phyloP scores from a whole-genome alignment of 768 basidiomycete genomes.

The Obba rivulosa region DNA sequence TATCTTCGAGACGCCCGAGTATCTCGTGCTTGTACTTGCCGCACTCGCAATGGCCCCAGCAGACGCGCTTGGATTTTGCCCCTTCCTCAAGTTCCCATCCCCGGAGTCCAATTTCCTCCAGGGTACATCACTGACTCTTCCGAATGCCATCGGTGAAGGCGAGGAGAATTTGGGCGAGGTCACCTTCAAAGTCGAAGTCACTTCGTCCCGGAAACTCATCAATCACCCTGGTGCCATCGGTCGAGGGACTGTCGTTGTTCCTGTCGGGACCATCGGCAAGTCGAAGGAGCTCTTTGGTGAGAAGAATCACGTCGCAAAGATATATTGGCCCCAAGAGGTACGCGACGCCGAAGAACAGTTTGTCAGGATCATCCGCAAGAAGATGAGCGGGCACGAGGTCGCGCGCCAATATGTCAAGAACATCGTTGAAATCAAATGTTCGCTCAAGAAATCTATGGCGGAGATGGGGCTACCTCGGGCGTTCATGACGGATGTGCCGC shows the following conservation, averaged over 20 bases:
- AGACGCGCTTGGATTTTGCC: slow-evolving; percentile 14
- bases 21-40: slow-evolving; percentile 19
- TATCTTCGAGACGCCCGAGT: slow-evolving; percentile 10
- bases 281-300: not conserved
- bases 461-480: slow-evolving; percentile 11
- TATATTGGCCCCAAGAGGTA: slow-evolving; percentile 1
- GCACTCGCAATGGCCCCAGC: slow-evolving; percentile 8
- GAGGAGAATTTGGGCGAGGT: not conserved
- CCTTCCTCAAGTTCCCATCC: slow-evolving; percentile 7
- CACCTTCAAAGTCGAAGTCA: not conserved
- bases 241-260: not conserved
- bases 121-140: not conserved
- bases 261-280: not conserved
- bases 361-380: not conserved
- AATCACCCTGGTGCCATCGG: not conserved
- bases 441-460: not conserved
- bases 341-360: not conserved
- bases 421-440: slow-evolving; percentile 6
- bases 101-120: no score
- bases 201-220: not conserved
- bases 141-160: not conserved
- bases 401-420: not conserved
- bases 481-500: not conserved
- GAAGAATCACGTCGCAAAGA: slow-evolving; percentile 3
- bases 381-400: not conserved